Evolutionary conservation across 2,329 filamentous ascomycete species (phyloP), one percentile per base, ranked within the genome.

Genomic region (Penicillium sp.): DNA sequence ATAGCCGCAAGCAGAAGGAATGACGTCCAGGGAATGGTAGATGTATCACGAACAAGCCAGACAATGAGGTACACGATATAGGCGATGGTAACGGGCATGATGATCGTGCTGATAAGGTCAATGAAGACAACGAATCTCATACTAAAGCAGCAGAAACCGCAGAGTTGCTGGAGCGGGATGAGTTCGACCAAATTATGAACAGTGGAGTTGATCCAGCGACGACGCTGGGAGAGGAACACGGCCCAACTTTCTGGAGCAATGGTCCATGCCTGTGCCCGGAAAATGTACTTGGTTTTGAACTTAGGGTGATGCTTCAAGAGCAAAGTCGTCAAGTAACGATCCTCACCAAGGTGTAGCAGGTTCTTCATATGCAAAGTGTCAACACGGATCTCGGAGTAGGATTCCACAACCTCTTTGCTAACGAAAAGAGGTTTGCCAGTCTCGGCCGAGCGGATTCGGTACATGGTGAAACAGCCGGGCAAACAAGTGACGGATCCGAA

Each of bases 321-420:
- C 31, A 99, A 83, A 0, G 95, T 99, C 0, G 95, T 99, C 67
- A 99, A 81, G 77, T 96, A 99, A 79, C 95, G 91, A 89, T 99
- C 95, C 78, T 99, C 95, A 81, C 95, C 95, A 17, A 99, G 85
- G 73, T 98, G 95, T 64, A 99, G 84, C 75, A 99, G 80, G 75
- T 99, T 99, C 86, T 99, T 99, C 90, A 96, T 97, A 81, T 99
- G 95, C 38, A 99, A 86, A 0, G 95, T 99, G 75, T 99, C 95
- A 66, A 99, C 95, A 66, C 95, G 93, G 71, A 97, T 97, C 60
- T 94, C 92, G 0, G 92, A 83, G 76, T 99, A 99, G 53, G 87
- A 84, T 3, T 97, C 90, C 15, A 98, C 88, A 31, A 99, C 87
- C 74, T 98, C 95, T 67, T 90, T 89, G 77, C 93, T 97, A 71